These are phyloP conservation scores for Phaeolepiota aurea DNA, from an alignment of 768 basidiomycete species.

Conservation along the genomic window DNA sequence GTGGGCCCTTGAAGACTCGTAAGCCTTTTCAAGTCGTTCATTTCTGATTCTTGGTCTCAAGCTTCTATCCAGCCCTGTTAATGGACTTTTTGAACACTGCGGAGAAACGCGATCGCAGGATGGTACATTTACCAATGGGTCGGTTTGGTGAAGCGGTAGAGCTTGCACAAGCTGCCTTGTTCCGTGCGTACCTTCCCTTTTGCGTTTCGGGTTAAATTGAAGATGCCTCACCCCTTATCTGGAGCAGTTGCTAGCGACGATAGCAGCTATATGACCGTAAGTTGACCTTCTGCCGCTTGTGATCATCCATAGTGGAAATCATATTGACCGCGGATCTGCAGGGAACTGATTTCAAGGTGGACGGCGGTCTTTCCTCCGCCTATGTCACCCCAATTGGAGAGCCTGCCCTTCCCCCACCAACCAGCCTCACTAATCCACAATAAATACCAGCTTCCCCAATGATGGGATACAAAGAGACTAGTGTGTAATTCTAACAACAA, in stretches of 20 bases:
- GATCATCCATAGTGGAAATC: slow-evolving; percentile 1
- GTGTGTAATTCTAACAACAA: no score
- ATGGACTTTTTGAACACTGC: slow-evolving; percentile 98
- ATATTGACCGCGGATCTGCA: slow-evolving; percentile 16
- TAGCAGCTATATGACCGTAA: slow-evolving; percentile 90
- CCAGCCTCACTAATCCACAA: slow-evolving; percentile 38
- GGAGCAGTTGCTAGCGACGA: slow-evolving; percentile 85
- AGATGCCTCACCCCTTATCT: slow-evolving; percentile 10
- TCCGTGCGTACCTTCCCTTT: slow-evolving; percentile 55
- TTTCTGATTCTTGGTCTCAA: no score
- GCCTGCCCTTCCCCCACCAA: slow-evolving; percentile 59
- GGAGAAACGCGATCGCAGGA: slow-evolving; percentile 87
- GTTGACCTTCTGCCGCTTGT: slow-evolving; percentile 14
- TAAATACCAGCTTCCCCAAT: slow-evolving; percentile 5
- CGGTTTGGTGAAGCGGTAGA: slow-evolving; percentile 97
- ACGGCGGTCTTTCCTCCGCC: slow-evolving; percentile 86
- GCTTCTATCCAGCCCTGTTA: slow-evolving; percentile 58
- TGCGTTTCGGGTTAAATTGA: no score
- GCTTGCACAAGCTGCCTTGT: slow-evolving; percentile 86
- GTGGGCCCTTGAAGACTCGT: slow-evolving; percentile 95
- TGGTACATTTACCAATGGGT: slow-evolving; percentile 93
- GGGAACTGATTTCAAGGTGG: slow-evolving; percentile 93
- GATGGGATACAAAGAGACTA: no score
- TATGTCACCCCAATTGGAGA: slow-evolving; percentile 90
- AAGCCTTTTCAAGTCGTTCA: slow-evolving; percentile 19